Evolutionary conservation across 228 moss, liverwort and hornwort genomes (phyloP), one percentile per base, ranked within the genome.

Genomic region (Sphagnum magellanicum): DNA sequence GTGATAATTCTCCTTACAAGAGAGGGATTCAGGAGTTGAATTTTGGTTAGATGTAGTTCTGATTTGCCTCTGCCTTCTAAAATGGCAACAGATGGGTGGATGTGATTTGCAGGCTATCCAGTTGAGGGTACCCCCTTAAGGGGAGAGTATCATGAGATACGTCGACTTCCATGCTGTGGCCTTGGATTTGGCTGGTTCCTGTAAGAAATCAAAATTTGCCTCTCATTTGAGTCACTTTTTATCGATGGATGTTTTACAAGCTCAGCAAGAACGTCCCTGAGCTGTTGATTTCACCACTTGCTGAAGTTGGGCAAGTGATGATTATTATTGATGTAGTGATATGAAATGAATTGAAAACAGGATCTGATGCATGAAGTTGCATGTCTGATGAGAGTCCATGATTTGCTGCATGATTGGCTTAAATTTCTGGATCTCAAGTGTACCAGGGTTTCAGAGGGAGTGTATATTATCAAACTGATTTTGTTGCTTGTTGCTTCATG

Each of bases 101-200:
- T 32, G 32, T 70, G 52, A 10, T 65, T 77, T 59, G 11, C 74
- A 86, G 86, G 86, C 6, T 83, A 86, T 68, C 83, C 86, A 1
- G 6, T 82, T 50, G 71, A 71, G 52, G 67, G 51, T 58, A 15
- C 74, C 8, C 1, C 50, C 5, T 81, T 82, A 49, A 74, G 77
- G 6, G 77, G 78, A 65, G 78, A 68, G 13, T 60, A 74, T 67
- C 71, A 86, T 55, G 86, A 86, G 57, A 62, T 82, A 58, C 76
- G 83, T 71, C 86, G 73, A 9, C 64, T 86, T 72, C 86, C 86
- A 4, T 80, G 82, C 67, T 83, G 86, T 68, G 86, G 86, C 10
- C 78, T 83, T 49, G 86, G 86, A 48, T 86, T 83, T 70, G 86
- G 86, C 51, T 86, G 86, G 86, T 83, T 86, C 63, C 72, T 86